Conservation (phyloP, 2,329 filamentous ascomycete genomes). For the Penicillium sclerotiorum region DNA sequence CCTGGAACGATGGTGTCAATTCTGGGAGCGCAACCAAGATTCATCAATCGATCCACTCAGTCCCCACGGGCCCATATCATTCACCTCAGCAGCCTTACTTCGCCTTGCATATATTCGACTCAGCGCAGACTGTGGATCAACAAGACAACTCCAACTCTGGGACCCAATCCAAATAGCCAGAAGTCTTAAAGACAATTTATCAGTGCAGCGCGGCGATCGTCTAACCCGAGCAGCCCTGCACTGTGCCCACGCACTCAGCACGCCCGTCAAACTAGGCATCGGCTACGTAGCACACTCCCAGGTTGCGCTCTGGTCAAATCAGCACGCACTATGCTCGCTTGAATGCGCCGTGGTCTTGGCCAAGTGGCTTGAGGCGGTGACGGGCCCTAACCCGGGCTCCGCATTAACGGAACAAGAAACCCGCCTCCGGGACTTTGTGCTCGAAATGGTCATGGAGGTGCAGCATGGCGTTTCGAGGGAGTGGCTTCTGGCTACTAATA, state of each 20-base stretch:
- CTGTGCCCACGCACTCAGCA: slow-evolving; percentile 58
- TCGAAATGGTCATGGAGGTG: slow-evolving; percentile 41
- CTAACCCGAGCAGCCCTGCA: slow-evolving; percentile 54
- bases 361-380: slow-evolving; percentile 46
- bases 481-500: slow-evolving; percentile 37
- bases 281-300: slow-evolving; percentile 59
- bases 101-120: slow-evolving; percentile 38
- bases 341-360: slow-evolving; percentile 59
- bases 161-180: slow-evolving; percentile 34
- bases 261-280: slow-evolving; percentile 58
- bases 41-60: slow-evolving; percentile 39
- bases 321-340: slow-evolving; percentile 58
- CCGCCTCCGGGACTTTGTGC: slow-evolving; percentile 37
- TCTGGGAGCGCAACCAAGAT: slow-evolving; percentile 40
- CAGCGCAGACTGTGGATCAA: slow-evolving; percentile 37
- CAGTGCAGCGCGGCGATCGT: slow-evolving; percentile 50
- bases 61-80: slow-evolving; percentile 36
- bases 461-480: slow-evolving; percentile 34
- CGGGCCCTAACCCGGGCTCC: slow-evolving; percentile 27
- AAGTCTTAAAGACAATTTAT: slow-evolving; percentile 33
- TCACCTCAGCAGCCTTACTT: slow-evolving; percentile 37
- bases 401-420: slow-evolving; percentile 35
- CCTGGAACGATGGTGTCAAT: slow-evolving; percentile 39
- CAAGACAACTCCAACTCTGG: slow-evolving; percentile 36
- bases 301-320: slow-evolving; percentile 60